Base-by-base conservation (phyloP, 2,329 filamentous ascomycete genomes). In the Chrysoporthe puriensis region DNA sequence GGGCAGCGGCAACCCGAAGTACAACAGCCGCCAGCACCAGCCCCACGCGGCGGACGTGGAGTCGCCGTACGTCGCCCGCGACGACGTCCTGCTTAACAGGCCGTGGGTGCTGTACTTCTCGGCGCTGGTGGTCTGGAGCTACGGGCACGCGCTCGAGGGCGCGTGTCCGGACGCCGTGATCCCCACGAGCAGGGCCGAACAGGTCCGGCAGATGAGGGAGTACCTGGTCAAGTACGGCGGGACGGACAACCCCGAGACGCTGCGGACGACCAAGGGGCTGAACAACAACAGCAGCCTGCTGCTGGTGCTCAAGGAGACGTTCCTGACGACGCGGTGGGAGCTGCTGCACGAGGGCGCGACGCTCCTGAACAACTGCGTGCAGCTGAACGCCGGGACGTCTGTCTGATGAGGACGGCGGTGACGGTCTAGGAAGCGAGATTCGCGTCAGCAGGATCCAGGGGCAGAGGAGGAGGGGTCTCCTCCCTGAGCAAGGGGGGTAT, bases 81-180 rank as follows among this genome's bases (percentile, higher is more conserved):
- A 97, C 73, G 96, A 99, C 74, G 91, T 94, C 64, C 84, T 97
- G 1, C 85, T 98, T 69, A 97, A 98, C 75, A 86, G 96, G 18
- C 93, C 95, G 0, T 99, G 96, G 95, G 94, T 97, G 13, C 83
- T 98, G 63, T 99, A 97, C 79, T 96, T 97, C 76, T 93, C 96
- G 0, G 90, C 90, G 0, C 84, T 99, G 16, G 93, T 97, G 32
- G 92, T 98, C 0, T 99, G 96, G 96, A 93, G 90, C 69, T 99
- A 98, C 74, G 95, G 94, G 2, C 97, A 90, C 76, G 94, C 95
- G 0, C 82, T 97, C 26, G 96, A 98, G 73, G 96, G 96, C 0
- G 87, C 93, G 0, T 87, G 92, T 67, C 81, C 84, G 7, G 79
- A 78, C 4, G 74, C 79, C 62, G 84, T 79, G 72, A 79, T 81